Base-by-base conservation (phyloP, 495 filamentous ascomycete species). In the Aspergillus nanangensis region DNA sequence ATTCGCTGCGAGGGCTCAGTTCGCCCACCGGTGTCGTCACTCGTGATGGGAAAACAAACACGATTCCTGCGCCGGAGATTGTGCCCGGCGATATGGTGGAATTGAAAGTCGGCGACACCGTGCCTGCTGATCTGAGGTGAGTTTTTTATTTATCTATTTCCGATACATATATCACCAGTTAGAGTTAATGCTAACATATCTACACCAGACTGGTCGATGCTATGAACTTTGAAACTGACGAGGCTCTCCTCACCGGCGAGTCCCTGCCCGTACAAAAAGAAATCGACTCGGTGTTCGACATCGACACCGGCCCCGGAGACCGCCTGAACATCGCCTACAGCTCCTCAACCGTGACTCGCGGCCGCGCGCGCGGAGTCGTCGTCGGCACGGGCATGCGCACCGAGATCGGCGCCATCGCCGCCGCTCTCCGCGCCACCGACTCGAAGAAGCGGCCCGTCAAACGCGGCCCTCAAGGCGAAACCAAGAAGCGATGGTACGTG, bases 61-160 rank as follows among this genome's bases (percentile, higher is more conserved):
- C 67, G 15, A 63, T 86, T 19, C 69, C 76, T 10, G 76, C 78
- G 9, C 60, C 57, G 18, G 77, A 81, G 43, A 67, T 81, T 34
- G 79, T 85, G 3, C 78, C 76, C 5, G 82, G 82, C 15, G 81
- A 84, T 61, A 77, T 93, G 56, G 71, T 89, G 34, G 75, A 84
- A 39, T 62, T 94, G 34, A 90, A 88, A 73, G 87, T 88, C 55
- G 88, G 88, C 24, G 88, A 92, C 63, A 89, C 84, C 2, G 78
- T 92, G 3, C 88, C 88, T 11, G 88, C 88, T 11, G 88, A 92
- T 60, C 40, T 73, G 27, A 51, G 71, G 68, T 74, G 50, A 37
- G 68, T 47, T n/a, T 5, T 24, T n/a, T n/a, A n/a, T n/a, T n/a
- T n/a, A n/a, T n/a, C n/a, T n/a, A n/a, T n/a, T n/a, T n/a, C n/a